phyloP scores from a whole-genome alignment of 805 yeast genomes.

The Ogataea minuta region DNA sequence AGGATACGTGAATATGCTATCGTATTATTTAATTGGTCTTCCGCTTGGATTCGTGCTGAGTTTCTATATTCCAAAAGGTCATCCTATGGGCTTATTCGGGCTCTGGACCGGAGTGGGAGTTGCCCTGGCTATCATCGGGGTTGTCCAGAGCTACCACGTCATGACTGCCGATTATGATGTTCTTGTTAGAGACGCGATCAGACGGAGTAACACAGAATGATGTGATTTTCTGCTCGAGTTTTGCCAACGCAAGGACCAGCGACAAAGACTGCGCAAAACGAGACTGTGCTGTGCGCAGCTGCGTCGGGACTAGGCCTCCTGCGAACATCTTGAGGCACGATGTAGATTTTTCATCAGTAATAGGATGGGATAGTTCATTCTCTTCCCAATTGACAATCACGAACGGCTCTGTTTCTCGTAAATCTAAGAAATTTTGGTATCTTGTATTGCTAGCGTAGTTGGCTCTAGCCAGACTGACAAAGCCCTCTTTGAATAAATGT shows the following conservation, averaged over 20 bases:
- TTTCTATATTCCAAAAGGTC: slow-evolving; percentile 38
- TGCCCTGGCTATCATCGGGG: slow-evolving; percentile 42
- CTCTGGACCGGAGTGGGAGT: slow-evolving; percentile 37
- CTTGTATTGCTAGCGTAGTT: slow-evolving; percentile 33
- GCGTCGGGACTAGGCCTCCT: slow-evolving; percentile 29
- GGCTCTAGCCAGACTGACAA: slow-evolving; percentile 41
- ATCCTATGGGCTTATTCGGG: slow-evolving; percentile 38
- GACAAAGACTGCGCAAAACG: slow-evolving; percentile 11
- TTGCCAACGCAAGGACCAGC: slow-evolving; percentile 15
- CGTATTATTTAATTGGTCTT: slow-evolving; percentile 68
- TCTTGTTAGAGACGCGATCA: slow-evolving; percentile 46
- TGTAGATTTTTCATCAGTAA: neutral
- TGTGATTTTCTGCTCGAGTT: slow-evolving; percentile 4
- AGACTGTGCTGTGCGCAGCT: slow-evolving; percentile 21
- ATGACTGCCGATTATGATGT: slow-evolving; percentile 50
- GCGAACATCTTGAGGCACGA: slow-evolving; percentile 20
- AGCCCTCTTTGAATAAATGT: slow-evolving; percentile 33
- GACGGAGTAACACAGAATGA: slow-evolving; percentile 30
- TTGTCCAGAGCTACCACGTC: slow-evolving; percentile 46
- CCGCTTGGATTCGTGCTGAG: slow-evolving; percentile 66
- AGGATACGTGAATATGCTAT: slow-evolving; percentile 49
- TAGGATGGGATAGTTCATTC: neutral
- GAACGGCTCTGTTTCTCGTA: slow-evolving; percentile 18
- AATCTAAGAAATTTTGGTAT: slow-evolving; percentile 20
- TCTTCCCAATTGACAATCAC: slow-evolving; percentile 8